Conservation (phyloP, 2,329 filamentous ascomycete species). For the Bipolaris zeicola region DNA sequence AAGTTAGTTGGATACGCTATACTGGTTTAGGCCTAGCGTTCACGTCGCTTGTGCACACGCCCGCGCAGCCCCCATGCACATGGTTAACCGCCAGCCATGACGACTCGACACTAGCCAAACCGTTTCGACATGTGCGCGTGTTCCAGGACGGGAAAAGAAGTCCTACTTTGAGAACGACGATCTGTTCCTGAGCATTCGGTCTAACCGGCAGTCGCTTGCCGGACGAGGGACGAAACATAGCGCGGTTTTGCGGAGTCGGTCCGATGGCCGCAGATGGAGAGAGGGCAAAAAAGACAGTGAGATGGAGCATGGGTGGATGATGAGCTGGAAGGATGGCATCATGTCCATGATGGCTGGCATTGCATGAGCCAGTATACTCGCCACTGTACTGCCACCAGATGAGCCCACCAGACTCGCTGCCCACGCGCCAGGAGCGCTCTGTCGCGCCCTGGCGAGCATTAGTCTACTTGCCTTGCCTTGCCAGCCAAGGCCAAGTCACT, state of each 20-base stretch:
- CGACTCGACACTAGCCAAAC: conserved; percentile 2
- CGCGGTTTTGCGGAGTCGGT: conserved; percentile 12
- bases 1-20: not conserved
- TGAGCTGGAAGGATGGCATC: conserved; percentile 2
- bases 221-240: conserved; percentile 15
- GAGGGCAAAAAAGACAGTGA: not conserved
- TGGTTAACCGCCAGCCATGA: not conserved
- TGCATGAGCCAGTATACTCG: conserved; percentile 14
- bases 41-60: not conserved
- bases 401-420: not conserved
- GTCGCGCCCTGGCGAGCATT: conserved; percentile 4
- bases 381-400: conserved; percentile 10
- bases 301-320: conserved; percentile 6
- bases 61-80: not conserved
- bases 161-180: conserved; percentile 5
- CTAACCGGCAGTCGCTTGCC: conserved; percentile 2
- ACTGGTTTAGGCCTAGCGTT: not conserved
- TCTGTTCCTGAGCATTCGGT: conserved; percentile 11
- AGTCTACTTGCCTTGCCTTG: not conserved
- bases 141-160: conserved; percentile 3
- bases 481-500: conserved; percentile 1
- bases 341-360: conserved; percentile 10
- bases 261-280: conserved; percentile 2
- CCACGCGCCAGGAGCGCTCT: not conserved
- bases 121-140: not conserved